Base-by-base conservation (phyloP, 192 early-diverging fungal species). In the Borealophlyctis nickersoniae region DNA sequence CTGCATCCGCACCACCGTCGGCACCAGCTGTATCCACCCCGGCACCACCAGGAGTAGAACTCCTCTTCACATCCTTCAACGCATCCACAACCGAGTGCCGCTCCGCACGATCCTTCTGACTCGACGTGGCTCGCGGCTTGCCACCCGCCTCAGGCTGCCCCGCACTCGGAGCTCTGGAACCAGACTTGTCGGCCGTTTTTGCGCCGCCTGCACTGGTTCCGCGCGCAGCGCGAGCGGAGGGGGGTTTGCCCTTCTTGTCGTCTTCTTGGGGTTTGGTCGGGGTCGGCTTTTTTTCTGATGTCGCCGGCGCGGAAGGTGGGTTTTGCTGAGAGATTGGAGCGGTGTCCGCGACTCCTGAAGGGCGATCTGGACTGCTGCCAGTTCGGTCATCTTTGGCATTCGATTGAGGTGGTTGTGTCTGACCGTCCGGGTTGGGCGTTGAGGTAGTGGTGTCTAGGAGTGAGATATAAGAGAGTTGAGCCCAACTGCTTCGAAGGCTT, bases 201-300 rank as follows among this genome's bases (percentile, higher is more conserved):
- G 19, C 4, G 29, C 58, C 29, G 29, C 58, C n/a, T n/a, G n/a
- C 35, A 27, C 58, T 59, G 1, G 58, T 27, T 49, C 58, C 58
- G 16, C 35, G 45, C 16, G 70, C 45, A 3, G 50, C 57, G 31
- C 63, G 49, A 23, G 63, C 70, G 13, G 70, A 72, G 19, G 52
- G 32, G 7, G 53, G 28, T 49, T 73, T 71, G 19, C 35, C 58
- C 54, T 76, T 74, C 13, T 58, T 60, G 2, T 75, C 71, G 4
- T 76, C 69, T 29, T 76, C 71, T 62, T 60, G 27, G 49, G 36
- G 59, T 32, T 45, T 68, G 19, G 48, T 48, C 14, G 49, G 5
- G 22, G 31, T 70, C 3, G 45, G 45, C 36, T 36, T 36, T 27
- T 13, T 60, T 19, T 53, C 63, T 35, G 4, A 51, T 27, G 24